Evolutionary conservation across 331 rosid species (phyloP).

Genomic region (Acacia pycnantha): DNA sequence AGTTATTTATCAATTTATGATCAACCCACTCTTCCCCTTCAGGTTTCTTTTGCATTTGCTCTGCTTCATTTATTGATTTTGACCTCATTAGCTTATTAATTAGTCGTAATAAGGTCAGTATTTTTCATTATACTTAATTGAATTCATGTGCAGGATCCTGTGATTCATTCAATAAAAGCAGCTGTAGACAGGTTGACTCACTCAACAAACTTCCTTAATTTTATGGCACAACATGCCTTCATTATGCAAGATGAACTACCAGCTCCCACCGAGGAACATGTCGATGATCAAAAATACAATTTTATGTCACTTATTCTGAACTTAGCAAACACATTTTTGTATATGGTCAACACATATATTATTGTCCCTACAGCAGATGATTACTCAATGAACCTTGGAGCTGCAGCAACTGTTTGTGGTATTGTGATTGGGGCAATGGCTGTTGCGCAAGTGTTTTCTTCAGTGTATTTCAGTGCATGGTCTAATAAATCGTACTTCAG

Average conservation of each 20-base stretch:
- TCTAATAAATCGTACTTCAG: constrained; percentile 85
- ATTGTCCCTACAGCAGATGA: constrained; percentile 95
- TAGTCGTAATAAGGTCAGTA: neutral
- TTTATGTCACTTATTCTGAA: constrained; percentile 77
- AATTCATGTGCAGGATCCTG: constrained; percentile 70
- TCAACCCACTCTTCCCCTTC: constrained; percentile 70
- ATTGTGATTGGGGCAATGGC: constrained; percentile 94
- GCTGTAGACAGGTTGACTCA: constrained; percentile 79
- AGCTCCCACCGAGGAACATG: constrained; percentile 53
- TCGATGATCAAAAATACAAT: constrained; percentile 65
- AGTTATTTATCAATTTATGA: constrained; percentile 88
- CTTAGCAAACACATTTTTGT: constrained; percentile 81
- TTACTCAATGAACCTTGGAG: constrained; percentile 88
- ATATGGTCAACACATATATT: constrained; percentile 92
- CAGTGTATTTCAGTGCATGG: constrained; percentile 95
- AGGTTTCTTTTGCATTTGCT: constrained; percentile 48
- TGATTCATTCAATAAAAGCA: constrained; percentile 67
- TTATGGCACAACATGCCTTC: constrained; percentile 87
- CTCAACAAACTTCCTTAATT: constrained; percentile 86
- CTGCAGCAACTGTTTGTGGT: constrained; percentile 95
- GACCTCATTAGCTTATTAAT: constrained; percentile 6
- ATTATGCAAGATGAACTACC: constrained; percentile 84
- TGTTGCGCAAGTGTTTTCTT: constrained; percentile 91
- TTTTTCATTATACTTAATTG: neutral
- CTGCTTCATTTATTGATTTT: constrained; percentile 19